Base-by-base conservation (phyloP, 1,284 basidiomycete genomes). In the Psilocybe mexicana region DNA sequence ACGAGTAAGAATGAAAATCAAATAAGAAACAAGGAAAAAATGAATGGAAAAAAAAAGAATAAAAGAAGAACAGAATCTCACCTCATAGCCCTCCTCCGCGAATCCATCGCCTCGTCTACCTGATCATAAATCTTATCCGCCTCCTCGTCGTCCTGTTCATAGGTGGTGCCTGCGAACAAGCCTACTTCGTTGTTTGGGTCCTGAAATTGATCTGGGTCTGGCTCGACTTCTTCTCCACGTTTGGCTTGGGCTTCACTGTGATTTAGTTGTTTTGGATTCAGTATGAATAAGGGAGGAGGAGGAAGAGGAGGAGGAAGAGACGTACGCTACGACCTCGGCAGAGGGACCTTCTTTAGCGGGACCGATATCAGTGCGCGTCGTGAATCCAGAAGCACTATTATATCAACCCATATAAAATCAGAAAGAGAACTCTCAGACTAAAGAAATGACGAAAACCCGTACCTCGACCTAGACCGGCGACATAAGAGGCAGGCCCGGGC, bases 101-200 rank as follows among this genome's bases (percentile, higher is more conserved):
- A 83, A 69, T 98, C 96, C 90, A 99, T 96, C 48, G 89, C 88
- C 51, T 85, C 79, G 70, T 98, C 96, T 2, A 98, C 94, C 24
- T 78, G 69, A 26, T 97, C 96, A 74, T 97, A 99, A 55, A 98
- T 97, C 65, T 84, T 84, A 73, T 99, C 96, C 0, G 96, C 97
- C 71, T 98, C 96, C 69, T 98, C 96, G 64, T 99, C 97, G 65
- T 99, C 96, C 54, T 92, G 90, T 71, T 99, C 96, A 72, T 99
- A 98, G 0, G 94, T 93, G 6, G 90, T 94, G 6, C 94, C 94
- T 0, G 95, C 94, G 70, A 99, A 98, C 6, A 99, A 82, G 38
- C 96, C 96, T 59, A 89, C 91, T 77, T 99, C 96, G 71, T 98
- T 96, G 70, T 99, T 96, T 5, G 96, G 96, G 72, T 99, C 96